These are phyloP conservation scores for Spinacia oleracea DNA, from an alignment of 179 eudicot species.

Conservation along the genomic window DNA sequence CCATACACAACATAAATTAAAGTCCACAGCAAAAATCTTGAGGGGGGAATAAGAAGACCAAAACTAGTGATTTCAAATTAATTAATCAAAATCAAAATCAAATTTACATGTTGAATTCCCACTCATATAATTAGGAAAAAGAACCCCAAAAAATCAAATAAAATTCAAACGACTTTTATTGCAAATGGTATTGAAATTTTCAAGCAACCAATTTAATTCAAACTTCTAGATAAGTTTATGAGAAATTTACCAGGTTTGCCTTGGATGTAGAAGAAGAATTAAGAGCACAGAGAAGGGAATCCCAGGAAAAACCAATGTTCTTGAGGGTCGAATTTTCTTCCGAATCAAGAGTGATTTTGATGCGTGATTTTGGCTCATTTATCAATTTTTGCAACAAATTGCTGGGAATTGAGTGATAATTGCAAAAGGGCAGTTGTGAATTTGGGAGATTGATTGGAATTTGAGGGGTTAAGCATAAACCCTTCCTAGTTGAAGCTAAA, in stretches of 20 bases:
- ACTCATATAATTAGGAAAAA: not conserved
- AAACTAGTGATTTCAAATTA: not conserved
- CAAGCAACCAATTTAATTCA: not conserved
- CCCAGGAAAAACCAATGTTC: slow-evolving; percentile 29
- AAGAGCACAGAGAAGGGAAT: slow-evolving; percentile 23
- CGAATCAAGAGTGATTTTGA: slow-evolving; percentile 41
- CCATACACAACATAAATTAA: not conserved
- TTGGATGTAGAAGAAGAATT: slow-evolving; percentile 23
- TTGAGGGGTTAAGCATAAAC: slow-evolving; percentile 22
- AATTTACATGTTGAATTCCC: not conserved
- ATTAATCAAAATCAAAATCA: not conserved
- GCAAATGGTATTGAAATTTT: not conserved
- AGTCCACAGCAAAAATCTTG: not conserved
- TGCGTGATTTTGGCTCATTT: slow-evolving; percentile 34
- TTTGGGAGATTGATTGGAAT: not conserved
- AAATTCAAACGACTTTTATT: not conserved
- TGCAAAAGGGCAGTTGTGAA: slow-evolving; percentile 24
- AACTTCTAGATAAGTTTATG: not conserved
- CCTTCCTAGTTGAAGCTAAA: slow-evolving; percentile 23
- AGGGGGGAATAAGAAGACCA: not conserved
- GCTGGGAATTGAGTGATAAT: slow-evolving; percentile 21
- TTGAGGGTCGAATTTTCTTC: slow-evolving; percentile 24
- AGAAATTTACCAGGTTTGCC: slow-evolving; percentile 21
- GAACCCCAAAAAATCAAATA: no score
- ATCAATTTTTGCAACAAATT: slow-evolving; percentile 32